Evolutionary conservation across 208 protist species (phyloP).

Genomic region (Trypanosoma rangeli): DNA sequence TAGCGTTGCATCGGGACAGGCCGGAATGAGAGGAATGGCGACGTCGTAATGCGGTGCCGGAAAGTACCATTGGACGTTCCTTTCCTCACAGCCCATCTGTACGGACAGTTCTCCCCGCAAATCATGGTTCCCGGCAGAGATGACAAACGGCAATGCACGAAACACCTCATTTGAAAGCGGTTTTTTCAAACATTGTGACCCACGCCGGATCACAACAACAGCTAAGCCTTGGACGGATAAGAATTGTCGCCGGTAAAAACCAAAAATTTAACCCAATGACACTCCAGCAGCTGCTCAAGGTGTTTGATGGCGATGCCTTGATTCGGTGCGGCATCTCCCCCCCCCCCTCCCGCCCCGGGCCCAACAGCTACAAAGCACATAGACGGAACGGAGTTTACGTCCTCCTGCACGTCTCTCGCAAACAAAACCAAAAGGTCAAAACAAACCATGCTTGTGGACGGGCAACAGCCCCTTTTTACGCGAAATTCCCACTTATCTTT

Average conservation of each 20-base stretch:
- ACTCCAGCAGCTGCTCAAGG: conserved; percentile 3
- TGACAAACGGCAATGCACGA: conserved; percentile 15
- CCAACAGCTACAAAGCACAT: conserved; percentile 30
- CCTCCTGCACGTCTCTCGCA: too few species aligned
- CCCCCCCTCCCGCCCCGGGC: too few species aligned
- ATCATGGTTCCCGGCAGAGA: conserved; percentile 32
- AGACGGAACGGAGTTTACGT: background rate
- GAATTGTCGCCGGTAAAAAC: conserved; percentile 32
- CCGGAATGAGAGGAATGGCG: conserved; percentile 17
- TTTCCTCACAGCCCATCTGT: conserved; percentile 12
- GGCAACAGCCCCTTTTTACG: conserved; percentile 6
- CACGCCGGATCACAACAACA: background rate
- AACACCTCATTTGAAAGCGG: conserved; percentile 18
- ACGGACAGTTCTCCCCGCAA: background rate
- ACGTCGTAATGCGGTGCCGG: conserved; percentile 14
- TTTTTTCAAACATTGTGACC: conserved; percentile 15
- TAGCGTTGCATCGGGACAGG: too few species aligned
- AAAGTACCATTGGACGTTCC: conserved; percentile 21
- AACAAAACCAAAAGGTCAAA: conserved; percentile 17
- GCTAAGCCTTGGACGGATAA: conserved; percentile 18
- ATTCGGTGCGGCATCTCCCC: conserved; percentile 5
- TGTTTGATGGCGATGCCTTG: conserved; percentile 11
- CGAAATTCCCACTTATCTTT: conserved; percentile 11
- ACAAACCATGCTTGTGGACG: conserved; percentile 2
- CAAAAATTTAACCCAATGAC: conserved; percentile 25